These are phyloP conservation scores for Priceomyces melissophilus DNA, from an alignment of 805 yeast genomes.

Conservation along the genomic window DNA sequence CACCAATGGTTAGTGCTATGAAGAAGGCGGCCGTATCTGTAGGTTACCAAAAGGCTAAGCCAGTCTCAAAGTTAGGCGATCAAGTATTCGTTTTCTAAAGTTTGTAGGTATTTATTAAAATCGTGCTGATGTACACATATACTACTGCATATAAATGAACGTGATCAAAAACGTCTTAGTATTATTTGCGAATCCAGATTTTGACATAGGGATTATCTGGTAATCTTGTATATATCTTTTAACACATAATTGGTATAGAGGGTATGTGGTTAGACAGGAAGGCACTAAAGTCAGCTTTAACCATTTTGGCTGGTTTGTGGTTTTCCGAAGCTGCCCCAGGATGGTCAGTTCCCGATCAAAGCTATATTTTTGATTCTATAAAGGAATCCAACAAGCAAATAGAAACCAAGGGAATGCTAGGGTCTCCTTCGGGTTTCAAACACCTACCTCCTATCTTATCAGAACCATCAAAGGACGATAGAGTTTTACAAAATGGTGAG, in stretches of 20 bases:
- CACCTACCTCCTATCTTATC: constrained; percentile 37
- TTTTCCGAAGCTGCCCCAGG: constrained; percentile 9
- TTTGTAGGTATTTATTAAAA: not conserved
- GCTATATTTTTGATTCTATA: constrained; percentile 21
- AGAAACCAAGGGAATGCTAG: constrained; percentile 23
- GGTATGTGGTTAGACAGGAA: too few relatives aligned
- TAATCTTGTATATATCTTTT: too few relatives aligned
- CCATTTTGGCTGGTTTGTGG: too few relatives aligned
- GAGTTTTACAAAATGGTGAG: constrained; percentile 47
- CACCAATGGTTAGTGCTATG: constrained; percentile 82
- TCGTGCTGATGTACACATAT: too few relatives aligned
- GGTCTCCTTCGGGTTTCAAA: constrained; percentile 19
- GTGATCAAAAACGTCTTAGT: too few relatives aligned
- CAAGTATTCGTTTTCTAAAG: constrained; percentile 79
- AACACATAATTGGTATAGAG: too few relatives aligned
- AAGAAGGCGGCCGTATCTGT: constrained; percentile 72
- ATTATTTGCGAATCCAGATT: too few relatives aligned
- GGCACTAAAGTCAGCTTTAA: too few relatives aligned
- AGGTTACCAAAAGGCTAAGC: constrained; percentile 82
- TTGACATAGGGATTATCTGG: too few relatives aligned
- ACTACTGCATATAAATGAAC: too few relatives aligned
- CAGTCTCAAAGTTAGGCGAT: constrained; percentile 86
- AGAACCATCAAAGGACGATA: constrained; percentile 28
- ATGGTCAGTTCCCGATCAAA: constrained; percentile 16
- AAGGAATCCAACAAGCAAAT: constrained; percentile 11